Conservation (phyloP, 441 rosid species). For the Brassica balearica region DNA sequence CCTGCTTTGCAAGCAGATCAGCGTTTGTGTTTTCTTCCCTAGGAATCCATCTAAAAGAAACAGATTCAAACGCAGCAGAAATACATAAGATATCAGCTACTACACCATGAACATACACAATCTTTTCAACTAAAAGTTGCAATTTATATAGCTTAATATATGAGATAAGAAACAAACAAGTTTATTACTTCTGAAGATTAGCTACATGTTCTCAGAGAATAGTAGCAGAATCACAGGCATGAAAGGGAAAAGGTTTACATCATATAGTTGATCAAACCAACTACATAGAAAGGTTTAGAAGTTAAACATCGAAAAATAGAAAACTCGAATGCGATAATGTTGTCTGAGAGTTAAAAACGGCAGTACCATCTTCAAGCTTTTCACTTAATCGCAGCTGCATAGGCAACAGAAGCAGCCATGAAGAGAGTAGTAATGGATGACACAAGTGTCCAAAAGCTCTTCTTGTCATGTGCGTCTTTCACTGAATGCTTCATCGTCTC, state of each 20-base stretch:
- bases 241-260: constrained; percentile 32
- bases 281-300: constrained; percentile 38
- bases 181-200: constrained; percentile 39
- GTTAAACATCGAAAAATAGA: constrained; percentile 18
- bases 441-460: constrained; percentile 64
- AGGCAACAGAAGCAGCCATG: constrained; percentile 74
- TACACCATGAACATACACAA: too few species aligned
- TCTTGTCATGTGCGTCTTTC: constrained; percentile 61
- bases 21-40: too few species aligned
- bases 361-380: constrained; percentile 31
- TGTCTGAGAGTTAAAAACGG: constrained; percentile 34
- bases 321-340: constrained; percentile 25
- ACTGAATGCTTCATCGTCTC: constrained; percentile 55
- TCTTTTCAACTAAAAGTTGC: constrained; percentile 12
- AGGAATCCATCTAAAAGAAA: too few species aligned
- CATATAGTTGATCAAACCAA: constrained; percentile 24
- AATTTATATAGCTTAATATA: neutral
- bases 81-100: too few species aligned
- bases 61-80: too few species aligned
- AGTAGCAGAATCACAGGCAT: constrained; percentile 39
- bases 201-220: constrained; percentile 36
- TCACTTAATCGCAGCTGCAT: constrained; percentile 58
- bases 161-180: constrained; percentile 22
- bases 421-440: constrained; percentile 74
- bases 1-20: too few species aligned